Evolutionary conservation across 345 rosid species (phyloP).

Genomic region (Salix dunnii): DNA sequence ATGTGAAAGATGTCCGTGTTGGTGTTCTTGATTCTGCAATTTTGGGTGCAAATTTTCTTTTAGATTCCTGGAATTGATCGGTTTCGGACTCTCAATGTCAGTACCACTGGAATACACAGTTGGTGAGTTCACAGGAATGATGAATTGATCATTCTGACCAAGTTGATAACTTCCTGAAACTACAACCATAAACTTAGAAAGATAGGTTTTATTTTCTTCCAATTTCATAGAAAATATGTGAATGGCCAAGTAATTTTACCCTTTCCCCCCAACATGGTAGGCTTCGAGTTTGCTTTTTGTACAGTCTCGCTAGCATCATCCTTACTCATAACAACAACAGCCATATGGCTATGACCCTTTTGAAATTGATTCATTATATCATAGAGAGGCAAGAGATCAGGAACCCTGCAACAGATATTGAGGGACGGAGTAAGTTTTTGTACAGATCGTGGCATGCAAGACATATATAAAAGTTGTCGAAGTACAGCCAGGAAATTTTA

Average conservation of each 20-base stretch:
- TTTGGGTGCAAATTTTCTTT: constrained; percentile 1
- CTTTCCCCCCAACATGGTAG: constrained; percentile 2
- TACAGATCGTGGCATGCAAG: no score
- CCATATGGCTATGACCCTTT: constrained; percentile 44
- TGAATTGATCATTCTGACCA: constrained; percentile 19
- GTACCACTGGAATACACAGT: constrained; percentile 17
- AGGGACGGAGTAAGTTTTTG: background rate
- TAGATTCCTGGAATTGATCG: background rate
- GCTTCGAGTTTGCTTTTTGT: constrained; percentile 24
- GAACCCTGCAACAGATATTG: constrained; percentile 44
- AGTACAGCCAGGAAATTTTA: background rate
- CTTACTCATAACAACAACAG: constrained; percentile 50
- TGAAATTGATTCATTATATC: constrained; percentile 52
- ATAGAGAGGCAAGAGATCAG: constrained; percentile 59
- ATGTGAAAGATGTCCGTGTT: background rate
- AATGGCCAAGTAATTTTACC: constrained; percentile 16
- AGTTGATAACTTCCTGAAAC: constrained; percentile 27
- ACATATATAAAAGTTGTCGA: background rate
- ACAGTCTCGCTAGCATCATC: constrained; percentile 24
- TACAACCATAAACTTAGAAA: background rate
- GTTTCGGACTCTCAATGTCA: constrained; percentile 21
- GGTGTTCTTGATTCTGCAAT: constrained; percentile 21
- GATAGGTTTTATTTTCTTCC: background rate
- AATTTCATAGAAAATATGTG: no score
- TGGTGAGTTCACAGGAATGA: constrained; percentile 21